Conservation (phyloP, 768 basidiomycete species). For the Goffeauzyma gilvescens region DNA sequence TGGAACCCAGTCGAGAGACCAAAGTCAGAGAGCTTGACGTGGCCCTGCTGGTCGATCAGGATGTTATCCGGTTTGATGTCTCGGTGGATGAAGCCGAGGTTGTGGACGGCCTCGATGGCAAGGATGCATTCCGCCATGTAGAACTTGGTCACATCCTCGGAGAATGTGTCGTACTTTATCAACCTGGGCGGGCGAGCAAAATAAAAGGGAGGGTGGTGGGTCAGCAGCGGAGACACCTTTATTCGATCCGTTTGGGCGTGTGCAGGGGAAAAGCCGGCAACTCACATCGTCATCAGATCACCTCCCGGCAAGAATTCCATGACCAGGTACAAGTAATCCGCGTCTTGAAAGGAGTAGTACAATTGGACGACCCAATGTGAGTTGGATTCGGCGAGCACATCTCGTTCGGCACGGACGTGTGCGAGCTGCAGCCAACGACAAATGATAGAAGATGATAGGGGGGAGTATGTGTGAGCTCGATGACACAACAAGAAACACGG, state of each 20-base stretch:
- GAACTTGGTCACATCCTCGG: conserved; percentile 91
- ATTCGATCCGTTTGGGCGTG: too few relatives aligned
- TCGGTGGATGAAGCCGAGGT: conserved; percentile 95
- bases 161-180: conserved; percentile 98
- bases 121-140: conserved; percentile 98
- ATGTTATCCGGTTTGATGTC: conserved; percentile 99
- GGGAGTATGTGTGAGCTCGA: not conserved
- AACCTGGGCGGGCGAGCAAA: too few relatives aligned
- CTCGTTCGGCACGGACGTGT: conserved; percentile 92
- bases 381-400: conserved; percentile 86
- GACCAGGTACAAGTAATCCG: conserved; percentile 77
- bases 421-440: conserved; percentile 46
- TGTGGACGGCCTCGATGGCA: conserved; percentile 93
- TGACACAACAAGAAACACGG: not conserved
- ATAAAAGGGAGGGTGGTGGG: too few relatives aligned
- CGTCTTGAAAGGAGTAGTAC: conserved; percentile 95
- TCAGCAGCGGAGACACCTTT: too few relatives aligned
- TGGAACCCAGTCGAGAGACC: conserved; percentile 98
- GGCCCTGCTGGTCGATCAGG: conserved; percentile 88
- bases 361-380: conserved; percentile 93
- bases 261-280: not conserved
- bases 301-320: conserved; percentile 99
- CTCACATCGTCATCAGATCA: conserved; percentile 89
- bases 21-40: conserved; percentile 95
- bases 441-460: not conserved